Conservation (phyloP, 306 rosid species). For the Boehmeria nivea region DNA sequence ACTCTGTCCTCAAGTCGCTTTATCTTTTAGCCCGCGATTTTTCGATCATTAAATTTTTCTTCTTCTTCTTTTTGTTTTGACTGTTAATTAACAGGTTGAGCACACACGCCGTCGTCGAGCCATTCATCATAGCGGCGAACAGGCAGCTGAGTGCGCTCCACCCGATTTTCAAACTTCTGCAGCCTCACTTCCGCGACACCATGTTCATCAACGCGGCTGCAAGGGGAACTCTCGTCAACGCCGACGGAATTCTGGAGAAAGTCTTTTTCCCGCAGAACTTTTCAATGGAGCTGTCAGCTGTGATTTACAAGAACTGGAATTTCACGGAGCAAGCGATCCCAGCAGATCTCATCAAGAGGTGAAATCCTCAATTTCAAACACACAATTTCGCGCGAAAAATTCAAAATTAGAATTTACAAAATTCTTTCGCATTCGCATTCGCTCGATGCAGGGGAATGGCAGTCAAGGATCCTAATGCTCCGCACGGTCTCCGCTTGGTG, state of each 20-base stretch:
- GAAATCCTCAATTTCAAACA: too few relatives aligned
- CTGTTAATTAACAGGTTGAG: slow-evolving; percentile 41
- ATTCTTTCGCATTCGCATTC: too few relatives aligned
- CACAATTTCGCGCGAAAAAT: too few relatives aligned
- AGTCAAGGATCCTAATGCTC: neutral
- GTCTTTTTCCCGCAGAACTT: slow-evolving; percentile 33
- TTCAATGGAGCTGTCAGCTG: slow-evolving; percentile 39
- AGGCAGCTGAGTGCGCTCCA: slow-evolving; percentile 40
- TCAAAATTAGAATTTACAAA: too few relatives aligned
- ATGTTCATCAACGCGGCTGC: slow-evolving; percentile 49
- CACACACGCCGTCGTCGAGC: slow-evolving; percentile 71
- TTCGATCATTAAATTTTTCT: neutral
- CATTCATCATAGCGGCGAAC: slow-evolving; percentile 44
- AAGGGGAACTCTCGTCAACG: slow-evolving; percentile 36
- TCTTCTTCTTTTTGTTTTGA: neutral
- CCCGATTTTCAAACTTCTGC: slow-evolving; percentile 37
- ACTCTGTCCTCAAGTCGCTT: neutral
- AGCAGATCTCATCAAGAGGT: slow-evolving; percentile 46
- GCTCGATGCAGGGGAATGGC: slow-evolving; percentile 4
- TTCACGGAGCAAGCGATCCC: slow-evolving; percentile 41
- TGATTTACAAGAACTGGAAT: slow-evolving; percentile 35
- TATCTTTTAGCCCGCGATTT: neutral
- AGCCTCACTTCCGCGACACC: slow-evolving; percentile 49
- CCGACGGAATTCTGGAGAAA: slow-evolving; percentile 34
- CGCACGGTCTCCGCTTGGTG: neutral